Conservation (phyloP, 352 stramenopile genomes). For the Globisporangium splendens region DNA sequence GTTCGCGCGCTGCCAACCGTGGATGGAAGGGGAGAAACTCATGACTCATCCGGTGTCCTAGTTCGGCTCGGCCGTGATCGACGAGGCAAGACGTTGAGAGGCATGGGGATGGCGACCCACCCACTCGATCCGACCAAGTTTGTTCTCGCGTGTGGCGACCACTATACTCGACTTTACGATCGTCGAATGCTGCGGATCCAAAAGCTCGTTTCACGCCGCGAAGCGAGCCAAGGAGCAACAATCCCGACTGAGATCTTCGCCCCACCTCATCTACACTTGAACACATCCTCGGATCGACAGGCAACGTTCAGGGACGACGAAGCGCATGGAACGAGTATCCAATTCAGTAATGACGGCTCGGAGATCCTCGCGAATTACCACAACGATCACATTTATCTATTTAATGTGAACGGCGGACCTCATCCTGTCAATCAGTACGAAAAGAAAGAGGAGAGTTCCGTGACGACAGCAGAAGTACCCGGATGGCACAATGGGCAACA, state of each 20-base stretch:
- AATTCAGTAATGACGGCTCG: constrained; percentile 65
- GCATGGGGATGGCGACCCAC: constrained; percentile 72
- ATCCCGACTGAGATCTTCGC: constrained; percentile 62
- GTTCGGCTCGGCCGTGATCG: constrained; percentile 63
- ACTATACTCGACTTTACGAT: constrained; percentile 77
- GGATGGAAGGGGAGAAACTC: constrained; percentile 26
- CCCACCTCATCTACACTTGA: constrained; percentile 72
- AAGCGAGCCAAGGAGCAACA: constrained; percentile 29
- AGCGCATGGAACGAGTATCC: constrained; percentile 75
- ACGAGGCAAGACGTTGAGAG: constrained; percentile 39
- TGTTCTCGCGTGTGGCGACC: constrained; percentile 70
- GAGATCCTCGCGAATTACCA: constrained; percentile 82
- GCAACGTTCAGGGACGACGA: constrained; percentile 45
- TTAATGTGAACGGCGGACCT: constrained; percentile 39
- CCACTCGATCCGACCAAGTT: constrained; percentile 73
- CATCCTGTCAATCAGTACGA: constrained; percentile 10
- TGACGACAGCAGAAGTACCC: constrained; percentile 10
- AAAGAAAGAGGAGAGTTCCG: constrained; percentile 11
- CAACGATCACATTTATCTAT: constrained; percentile 85
- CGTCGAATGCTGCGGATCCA: constrained; percentile 70
- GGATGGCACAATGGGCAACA: constrained; percentile 34
- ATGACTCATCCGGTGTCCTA: constrained; percentile 45
- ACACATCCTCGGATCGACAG: constrained; percentile 36
- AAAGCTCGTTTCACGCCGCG: constrained; percentile 17
- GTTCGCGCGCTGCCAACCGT: constrained; percentile 46